phyloP scores from a whole-genome alignment of 345 rosid species.

The Hirschfeldia incana region DNA sequence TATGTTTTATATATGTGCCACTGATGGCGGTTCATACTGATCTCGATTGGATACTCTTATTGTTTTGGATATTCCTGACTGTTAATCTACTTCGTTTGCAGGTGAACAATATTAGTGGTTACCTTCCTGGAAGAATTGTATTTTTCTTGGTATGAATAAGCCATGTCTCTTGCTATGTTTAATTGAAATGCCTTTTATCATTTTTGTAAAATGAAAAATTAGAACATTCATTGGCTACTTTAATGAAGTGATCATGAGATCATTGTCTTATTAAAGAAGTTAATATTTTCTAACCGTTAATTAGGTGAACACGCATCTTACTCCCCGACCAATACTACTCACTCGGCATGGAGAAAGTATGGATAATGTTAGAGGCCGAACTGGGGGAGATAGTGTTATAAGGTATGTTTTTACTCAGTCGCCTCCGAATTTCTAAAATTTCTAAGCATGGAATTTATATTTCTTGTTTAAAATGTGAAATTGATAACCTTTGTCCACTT shows the following conservation, averaged over 20 bases:
- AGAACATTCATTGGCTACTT: constrained; percentile 4
- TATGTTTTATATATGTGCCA: constrained; percentile 32
- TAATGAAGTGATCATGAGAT: background rate
- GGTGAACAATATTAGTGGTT: constrained; percentile 98
- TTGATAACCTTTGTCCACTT: constrained; percentile 16
- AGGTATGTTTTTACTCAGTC: constrained; percentile 53
- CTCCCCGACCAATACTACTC: constrained; percentile 98
- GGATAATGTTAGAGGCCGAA: constrained; percentile 95
- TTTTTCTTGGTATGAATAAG: constrained; percentile 80
- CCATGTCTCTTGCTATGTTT: constrained; percentile 1
- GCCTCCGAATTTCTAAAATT: background rate
- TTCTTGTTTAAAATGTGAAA: constrained; percentile 14
- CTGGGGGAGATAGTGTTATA: constrained; percentile 85
- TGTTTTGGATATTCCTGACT: constrained; percentile 20
- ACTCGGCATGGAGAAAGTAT: constrained; percentile 99
- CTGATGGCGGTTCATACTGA: background rate
- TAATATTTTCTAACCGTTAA: constrained; percentile 8
- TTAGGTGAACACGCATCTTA: constrained; percentile 96
- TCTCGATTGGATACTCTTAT: background rate
- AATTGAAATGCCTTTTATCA: constrained; percentile 13
- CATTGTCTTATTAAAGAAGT: background rate
- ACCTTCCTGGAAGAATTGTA: constrained; percentile 97
- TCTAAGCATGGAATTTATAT: background rate
- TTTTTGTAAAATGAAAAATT: background rate
- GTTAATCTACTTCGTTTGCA: constrained; percentile 43